These are phyloP conservation scores for Talinum fruticosum DNA, from an alignment of 148 eudicot genomes.

Conservation along the genomic window DNA sequence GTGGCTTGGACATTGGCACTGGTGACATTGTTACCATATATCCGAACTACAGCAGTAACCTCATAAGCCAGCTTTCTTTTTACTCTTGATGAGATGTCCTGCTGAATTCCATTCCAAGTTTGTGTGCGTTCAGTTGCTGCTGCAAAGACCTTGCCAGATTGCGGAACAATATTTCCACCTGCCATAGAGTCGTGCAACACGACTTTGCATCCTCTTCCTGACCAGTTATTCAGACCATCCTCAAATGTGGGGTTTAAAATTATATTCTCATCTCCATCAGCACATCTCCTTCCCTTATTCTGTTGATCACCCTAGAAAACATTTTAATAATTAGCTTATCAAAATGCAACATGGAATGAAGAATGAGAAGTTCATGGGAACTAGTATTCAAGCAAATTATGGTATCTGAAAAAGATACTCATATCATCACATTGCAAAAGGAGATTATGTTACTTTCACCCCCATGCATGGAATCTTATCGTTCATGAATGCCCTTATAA, in stretches of 20 bases:
- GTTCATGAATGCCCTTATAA: too few species aligned
- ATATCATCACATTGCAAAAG: not conserved
- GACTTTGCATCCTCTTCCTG: conserved; percentile 83
- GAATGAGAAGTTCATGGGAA: not conserved
- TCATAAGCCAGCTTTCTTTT: conserved; percentile 77
- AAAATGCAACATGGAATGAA: not conserved
- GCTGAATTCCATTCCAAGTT: conserved; percentile 93
- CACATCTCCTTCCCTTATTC: conserved; percentile 17
- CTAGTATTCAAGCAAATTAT: not conserved
- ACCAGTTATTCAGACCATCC: conserved; percentile 88
- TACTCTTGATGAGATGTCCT: conserved; percentile 71
- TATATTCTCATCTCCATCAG: conserved; percentile 53
- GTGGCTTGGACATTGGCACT: conserved; percentile 64
- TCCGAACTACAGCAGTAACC: conserved; percentile 61
- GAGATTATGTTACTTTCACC: not conserved
- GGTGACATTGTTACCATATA: conserved; percentile 69
- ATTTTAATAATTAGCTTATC: not conserved
- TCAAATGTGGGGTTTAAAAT: conserved; percentile 76
- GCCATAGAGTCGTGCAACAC: conserved; percentile 66
- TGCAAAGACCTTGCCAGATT: conserved; percentile 78
- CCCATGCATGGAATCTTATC: too few species aligned
- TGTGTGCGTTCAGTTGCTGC: conserved; percentile 69
- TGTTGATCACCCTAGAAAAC: conserved; percentile 9
- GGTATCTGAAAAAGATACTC: not conserved
- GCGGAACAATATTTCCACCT: conserved; percentile 68